Evolutionary conservation across 768 basidiomycete genomes (phyloP).

Genomic region (Leucosporidium scottii): DNA sequence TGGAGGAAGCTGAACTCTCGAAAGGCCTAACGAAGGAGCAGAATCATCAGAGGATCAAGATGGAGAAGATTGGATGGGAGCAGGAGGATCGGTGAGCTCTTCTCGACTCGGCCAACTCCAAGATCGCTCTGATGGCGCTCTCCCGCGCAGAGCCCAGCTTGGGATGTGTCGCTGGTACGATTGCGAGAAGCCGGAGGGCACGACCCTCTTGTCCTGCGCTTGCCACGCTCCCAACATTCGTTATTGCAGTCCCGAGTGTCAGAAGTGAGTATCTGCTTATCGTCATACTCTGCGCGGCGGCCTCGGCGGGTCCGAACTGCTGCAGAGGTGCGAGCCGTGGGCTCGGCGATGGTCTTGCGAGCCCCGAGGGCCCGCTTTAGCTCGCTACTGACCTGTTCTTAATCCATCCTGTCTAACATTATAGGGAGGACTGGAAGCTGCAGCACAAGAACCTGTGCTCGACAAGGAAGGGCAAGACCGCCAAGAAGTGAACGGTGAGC

Average conservation of each 20-base stretch:
- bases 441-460: neutral
- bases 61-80: constrained; percentile 2
- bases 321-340: neutral
- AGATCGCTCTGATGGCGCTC: too few relatives aligned
- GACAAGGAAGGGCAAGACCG: neutral
- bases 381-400: neutral
- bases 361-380: too few relatives aligned
- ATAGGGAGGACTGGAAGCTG: neutral
- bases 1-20: neutral
- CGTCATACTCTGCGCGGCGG: too few relatives aligned
- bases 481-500: neutral
- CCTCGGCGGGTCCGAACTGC: too few relatives aligned
- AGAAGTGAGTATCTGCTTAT: neutral
- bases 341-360: neutral
- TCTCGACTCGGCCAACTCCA: too few relatives aligned
- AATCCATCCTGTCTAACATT: neutral
- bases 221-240: neutral
- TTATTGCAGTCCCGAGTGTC: neutral
- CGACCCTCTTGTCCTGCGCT: neutral
- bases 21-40: neutral
- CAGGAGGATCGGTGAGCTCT: neutral
- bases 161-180: neutral
- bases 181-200: neutral
- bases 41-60: neutral
- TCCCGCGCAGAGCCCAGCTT: neutral